Evolutionary conservation across 176 grass and related monocot species (phyloP).

Genomic region (Musa troglodytarum): DNA sequence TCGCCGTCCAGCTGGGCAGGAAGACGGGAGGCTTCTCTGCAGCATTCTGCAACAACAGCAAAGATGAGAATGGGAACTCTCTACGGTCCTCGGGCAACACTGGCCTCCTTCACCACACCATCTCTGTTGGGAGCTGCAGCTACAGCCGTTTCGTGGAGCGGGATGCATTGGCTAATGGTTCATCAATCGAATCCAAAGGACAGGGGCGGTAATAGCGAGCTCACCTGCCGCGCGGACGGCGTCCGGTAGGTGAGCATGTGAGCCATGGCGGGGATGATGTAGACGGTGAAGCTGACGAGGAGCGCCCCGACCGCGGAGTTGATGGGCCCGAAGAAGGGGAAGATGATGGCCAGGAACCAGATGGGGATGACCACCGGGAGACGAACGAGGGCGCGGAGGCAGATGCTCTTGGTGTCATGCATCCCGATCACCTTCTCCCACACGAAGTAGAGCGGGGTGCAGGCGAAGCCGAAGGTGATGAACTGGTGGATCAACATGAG

Average conservation of each 20-base stretch:
- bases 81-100: no score
- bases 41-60: constrained; percentile 36
- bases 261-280: constrained; percentile 15
- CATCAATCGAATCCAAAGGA: no score
- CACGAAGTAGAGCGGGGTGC: constrained; percentile 83
- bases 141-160: no score
- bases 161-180: no score
- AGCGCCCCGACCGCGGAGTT: constrained; percentile 22
- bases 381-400: constrained; percentile 14
- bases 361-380: constrained; percentile 20
- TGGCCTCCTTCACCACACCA: no score
- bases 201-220: background rate
- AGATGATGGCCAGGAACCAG: constrained; percentile 26
- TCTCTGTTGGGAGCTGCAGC: no score
- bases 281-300: constrained; percentile 26
- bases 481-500: constrained; percentile 86
- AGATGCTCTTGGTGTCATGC: constrained; percentile 36
- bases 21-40: constrained; percentile 71
- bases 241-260: constrained; percentile 22
- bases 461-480: constrained; percentile 87
- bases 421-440: constrained; percentile 68
- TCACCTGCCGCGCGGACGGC: constrained; percentile 33
- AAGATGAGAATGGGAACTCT: background rate
- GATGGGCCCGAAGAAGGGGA: constrained; percentile 24
- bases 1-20: constrained; percentile 70